Evolutionary conservation across 179 eudicot genomes (phyloP), one percentile per base, ranked within the genome.

Genomic region (Silene coronaria): DNA sequence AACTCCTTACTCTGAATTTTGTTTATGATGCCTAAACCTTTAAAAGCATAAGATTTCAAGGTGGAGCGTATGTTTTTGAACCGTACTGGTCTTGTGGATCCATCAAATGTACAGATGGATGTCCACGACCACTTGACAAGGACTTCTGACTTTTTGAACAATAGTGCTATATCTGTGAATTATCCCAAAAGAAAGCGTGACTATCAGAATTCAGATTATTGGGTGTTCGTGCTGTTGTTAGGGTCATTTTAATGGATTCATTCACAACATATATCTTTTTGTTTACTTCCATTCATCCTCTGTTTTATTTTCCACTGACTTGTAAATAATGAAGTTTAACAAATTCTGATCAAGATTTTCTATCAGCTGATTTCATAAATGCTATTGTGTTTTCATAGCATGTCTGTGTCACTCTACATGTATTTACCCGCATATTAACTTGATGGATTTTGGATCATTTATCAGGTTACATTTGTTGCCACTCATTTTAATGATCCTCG

Each of bases 401-500:
- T 68, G 51, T 36, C 38, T 67, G 27, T 36, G 28, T 38, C 22
- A 22, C 27, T 38, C 55, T 38, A 22, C 57, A 38, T 68, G 5
- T 12, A 38, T 68, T 68, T 68, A 3, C n/a, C n/a, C n/a, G n/a
- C n/a, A n/a, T n/a, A n/a, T n/a, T n/a, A n/a, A n/a, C n/a, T n/a
- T n/a, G n/a, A n/a, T n/a, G n/a, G n/a, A n/a, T n/a, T n/a, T n/a
- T 77, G 76, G 26, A 38, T 76, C 30, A 60, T 61, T 79, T 61
- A 69, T 71, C 91, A 93, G 98, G 89, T 91, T 62, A 91, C 97
- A 64, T 93, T 93, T 75, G 88, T 90, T 74, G 96, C 87, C 77
- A 87, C 88, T 64, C 98, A 93, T 86, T 91, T 93, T 86, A 88
- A 87, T 79, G 98, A 93, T 85, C 88, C 91, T 42, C 82, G 98